Evolutionary conservation across 148 eudicot species (phyloP).

Genomic region (Nepenthes gracilis): DNA sequence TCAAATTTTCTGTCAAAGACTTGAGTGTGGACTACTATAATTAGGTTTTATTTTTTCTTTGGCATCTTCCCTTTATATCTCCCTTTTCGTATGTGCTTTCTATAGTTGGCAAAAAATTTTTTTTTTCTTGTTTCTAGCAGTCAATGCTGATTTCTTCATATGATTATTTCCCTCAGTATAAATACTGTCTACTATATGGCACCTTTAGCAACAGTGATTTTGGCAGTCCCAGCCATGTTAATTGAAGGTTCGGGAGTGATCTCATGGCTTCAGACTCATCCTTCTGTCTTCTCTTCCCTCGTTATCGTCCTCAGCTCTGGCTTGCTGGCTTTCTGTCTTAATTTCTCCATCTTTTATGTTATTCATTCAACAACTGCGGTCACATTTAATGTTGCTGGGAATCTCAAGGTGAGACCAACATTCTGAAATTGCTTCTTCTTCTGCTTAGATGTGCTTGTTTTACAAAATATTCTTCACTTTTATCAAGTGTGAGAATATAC

Average conservation of each 20-base stretch:
- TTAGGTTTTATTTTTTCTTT: too few relatives aligned
- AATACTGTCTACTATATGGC: slow-evolving; percentile 98
- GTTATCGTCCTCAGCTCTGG: slow-evolving; percentile 73
- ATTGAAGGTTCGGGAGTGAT: slow-evolving; percentile 81
- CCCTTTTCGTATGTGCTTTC: too few relatives aligned
- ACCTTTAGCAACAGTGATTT: slow-evolving; percentile 83
- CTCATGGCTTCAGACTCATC: slow-evolving; percentile 49
- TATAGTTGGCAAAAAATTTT: too few relatives aligned
- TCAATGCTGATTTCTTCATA: neutral
- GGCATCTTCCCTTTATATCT: too few relatives aligned
- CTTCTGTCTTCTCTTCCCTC: slow-evolving; percentile 41
- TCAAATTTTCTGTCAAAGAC: too few relatives aligned
- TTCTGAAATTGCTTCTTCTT: neutral
- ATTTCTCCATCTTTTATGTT: slow-evolving; percentile 91
- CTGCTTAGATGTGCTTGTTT: neutral
- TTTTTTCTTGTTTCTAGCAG: too few relatives aligned
- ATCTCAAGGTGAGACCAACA: slow-evolving; percentile 62
- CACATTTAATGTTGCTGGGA: slow-evolving; percentile 96
- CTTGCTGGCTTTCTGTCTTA: slow-evolving; percentile 83
- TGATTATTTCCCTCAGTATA: slow-evolving; percentile 35
- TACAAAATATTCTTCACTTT: neutral
- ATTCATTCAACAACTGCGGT: slow-evolving; percentile 97
- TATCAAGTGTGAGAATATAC: too few relatives aligned
- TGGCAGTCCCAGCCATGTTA: slow-evolving; percentile 77
- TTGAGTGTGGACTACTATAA: too few relatives aligned